phyloP scores from a whole-genome alignment of 1,139 yeast species.

The Yamadazyma sp. region DNA sequence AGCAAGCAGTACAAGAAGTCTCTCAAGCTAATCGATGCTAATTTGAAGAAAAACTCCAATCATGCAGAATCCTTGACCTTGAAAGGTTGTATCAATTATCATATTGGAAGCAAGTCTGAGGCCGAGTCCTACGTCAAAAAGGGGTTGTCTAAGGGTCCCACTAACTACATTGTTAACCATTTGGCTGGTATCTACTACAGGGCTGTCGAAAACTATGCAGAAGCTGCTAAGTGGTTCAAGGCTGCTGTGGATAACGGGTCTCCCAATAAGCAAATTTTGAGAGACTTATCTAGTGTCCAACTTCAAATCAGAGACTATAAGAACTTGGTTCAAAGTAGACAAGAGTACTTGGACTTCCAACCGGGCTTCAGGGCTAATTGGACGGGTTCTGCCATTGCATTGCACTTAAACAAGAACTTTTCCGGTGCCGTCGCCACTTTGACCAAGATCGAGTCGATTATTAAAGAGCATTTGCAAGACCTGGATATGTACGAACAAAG shows the following conservation, averaged over 20 bases:
- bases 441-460: slow-evolving; percentile 69
- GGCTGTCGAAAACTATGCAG: slow-evolving; percentile 63
- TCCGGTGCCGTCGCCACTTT: slow-evolving; percentile 70
- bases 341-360: slow-evolving; percentile 66
- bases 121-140: slow-evolving; percentile 61
- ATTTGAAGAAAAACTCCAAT: slow-evolving; percentile 71
- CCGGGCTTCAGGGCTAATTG: slow-evolving; percentile 90
- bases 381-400: slow-evolving; percentile 88
- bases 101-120: slow-evolving; percentile 56
- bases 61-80: slow-evolving; percentile 84
- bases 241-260: slow-evolving; percentile 81
- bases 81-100: slow-evolving; percentile 70
- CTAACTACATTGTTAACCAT: slow-evolving; percentile 76
- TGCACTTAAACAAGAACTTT: slow-evolving; percentile 69
- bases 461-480: slow-evolving; percentile 65
- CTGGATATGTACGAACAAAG: slow-evolving; percentile 75
- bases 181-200: slow-evolving; percentile 84
- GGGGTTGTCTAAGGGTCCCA: slow-evolving; percentile 58
- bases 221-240: slow-evolving; percentile 78
- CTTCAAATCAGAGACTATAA: slow-evolving; percentile 76
- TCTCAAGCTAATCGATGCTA: slow-evolving; percentile 69
- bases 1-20: slow-evolving; percentile 85
- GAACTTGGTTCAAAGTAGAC: slow-evolving; percentile 62
- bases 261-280: slow-evolving; percentile 71
- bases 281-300: slow-evolving; percentile 81